Conservation (phyloP, 2,329 filamentous ascomycete species). For the Fusarium beomiforme region DNA sequence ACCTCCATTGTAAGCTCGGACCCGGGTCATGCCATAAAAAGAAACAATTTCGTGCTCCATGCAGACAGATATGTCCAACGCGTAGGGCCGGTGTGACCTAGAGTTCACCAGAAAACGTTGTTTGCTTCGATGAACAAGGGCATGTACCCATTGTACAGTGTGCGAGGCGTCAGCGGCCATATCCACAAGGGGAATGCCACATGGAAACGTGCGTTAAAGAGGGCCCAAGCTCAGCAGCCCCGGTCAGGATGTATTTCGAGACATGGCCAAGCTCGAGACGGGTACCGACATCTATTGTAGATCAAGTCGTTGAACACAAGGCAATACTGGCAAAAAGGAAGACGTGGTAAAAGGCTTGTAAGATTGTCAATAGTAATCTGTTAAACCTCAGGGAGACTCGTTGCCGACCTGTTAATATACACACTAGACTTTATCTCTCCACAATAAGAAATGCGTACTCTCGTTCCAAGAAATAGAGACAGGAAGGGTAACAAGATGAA, state of each 20-base stretch:
- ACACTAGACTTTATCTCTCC: conserved; percentile 18
- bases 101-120: conserved; percentile 3
- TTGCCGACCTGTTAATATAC: conserved; percentile 29
- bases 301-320: not conserved
- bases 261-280: not conserved
- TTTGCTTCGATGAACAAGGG: conserved; percentile 23
- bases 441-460: conserved; percentile 19
- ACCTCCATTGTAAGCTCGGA: not conserved
- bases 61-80: conserved; percentile 10
- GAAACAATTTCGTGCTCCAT: not conserved
- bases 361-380: conserved; percentile 2
- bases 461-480: conserved; percentile 24
- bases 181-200: conserved; percentile 17
- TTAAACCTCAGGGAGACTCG: not conserved
- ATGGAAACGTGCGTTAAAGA: conserved; percentile 22
- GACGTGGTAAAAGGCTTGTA: not conserved
- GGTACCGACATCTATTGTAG: not conserved
- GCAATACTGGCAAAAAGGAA: not conserved
- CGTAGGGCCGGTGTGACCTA: conserved; percentile 13
- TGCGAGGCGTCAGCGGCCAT: conserved; percentile 23
- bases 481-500: conserved; percentile 25
- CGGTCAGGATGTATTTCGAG: not conserved
- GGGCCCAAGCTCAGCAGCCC: conserved; percentile 25
- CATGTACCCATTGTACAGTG: conserved; percentile 27
- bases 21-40: not conserved